phyloP scores from a whole-genome alignment of 805 yeast species.

The Komagataella mondaviorum region DNA sequence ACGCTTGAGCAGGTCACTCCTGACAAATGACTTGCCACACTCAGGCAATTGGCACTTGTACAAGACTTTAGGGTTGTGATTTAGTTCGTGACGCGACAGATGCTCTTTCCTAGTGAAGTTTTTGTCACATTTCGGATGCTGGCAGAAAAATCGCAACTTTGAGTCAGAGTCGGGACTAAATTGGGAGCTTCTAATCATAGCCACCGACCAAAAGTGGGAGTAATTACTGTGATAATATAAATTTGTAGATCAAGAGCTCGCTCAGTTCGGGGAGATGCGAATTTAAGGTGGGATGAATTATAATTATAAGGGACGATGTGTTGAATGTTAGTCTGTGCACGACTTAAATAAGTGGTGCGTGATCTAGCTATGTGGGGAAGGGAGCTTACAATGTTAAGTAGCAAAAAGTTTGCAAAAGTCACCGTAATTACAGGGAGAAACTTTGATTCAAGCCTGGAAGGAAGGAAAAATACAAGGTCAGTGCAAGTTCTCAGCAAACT shows the following conservation, averaged over 20 bases:
- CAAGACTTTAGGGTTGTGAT: constrained; percentile 43
- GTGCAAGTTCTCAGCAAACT: not conserved
- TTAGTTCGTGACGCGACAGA: constrained; percentile 47
- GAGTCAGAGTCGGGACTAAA: not conserved
- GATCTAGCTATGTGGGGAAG: not conserved
- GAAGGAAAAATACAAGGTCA: too few species aligned
- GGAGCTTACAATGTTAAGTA: not conserved
- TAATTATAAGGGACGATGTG: not conserved
- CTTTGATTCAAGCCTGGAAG: too few species aligned
- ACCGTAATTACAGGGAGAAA: not conserved
- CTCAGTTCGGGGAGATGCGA: not conserved
- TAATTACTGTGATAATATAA: too few species aligned
- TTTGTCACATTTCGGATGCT: constrained; percentile 36
- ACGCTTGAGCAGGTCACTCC: constrained; percentile 40
- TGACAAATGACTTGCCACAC: constrained; percentile 49
- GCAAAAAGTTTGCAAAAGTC: not conserved
- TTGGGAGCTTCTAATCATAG: not conserved
- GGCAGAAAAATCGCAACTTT: constrained; percentile 16
- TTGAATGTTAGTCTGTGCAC: not conserved
- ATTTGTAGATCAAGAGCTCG: not conserved
- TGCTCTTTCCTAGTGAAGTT: constrained; percentile 51
- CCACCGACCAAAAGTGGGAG: not conserved
- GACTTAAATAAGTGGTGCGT: not conserved
- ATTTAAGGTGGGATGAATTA: not conserved
- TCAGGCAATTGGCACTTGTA: constrained; percentile 33